These are phyloP conservation scores for Penicillium rolfsii DNA, from an alignment of 2,329 filamentous ascomycete species.

Conservation along the genomic window DNA sequence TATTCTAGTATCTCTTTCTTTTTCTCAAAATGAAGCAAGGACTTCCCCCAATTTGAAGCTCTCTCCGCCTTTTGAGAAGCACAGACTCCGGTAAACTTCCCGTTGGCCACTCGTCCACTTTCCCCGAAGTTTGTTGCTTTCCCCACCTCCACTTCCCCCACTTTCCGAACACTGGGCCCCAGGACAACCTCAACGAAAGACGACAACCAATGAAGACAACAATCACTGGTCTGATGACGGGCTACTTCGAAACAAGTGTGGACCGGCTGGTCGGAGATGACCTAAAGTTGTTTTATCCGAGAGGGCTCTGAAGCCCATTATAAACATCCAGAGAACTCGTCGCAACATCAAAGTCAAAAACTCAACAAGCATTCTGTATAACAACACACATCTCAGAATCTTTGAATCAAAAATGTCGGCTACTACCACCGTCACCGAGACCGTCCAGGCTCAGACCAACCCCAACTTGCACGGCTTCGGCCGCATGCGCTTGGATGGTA, in stretches of 20 bases:
- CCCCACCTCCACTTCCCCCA: conserved; percentile 17
- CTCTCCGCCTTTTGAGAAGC: conserved; percentile 3
- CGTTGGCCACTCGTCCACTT: not conserved
- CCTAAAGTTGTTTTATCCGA: not conserved
- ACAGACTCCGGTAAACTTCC: not conserved
- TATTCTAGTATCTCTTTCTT: not conserved
- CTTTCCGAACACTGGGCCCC: conserved; percentile 12
- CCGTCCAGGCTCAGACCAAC: not conserved
- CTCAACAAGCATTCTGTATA: not conserved
- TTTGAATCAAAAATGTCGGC: conserved; percentile 21
- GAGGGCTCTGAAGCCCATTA: not conserved
- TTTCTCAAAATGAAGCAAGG: not conserved
- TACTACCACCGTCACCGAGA: conserved; percentile 15
- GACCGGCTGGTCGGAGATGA: not conserved
- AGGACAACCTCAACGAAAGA: not conserved
- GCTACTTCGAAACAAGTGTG: not conserved
- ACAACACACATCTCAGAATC: not conserved
- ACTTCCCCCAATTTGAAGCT: not conserved
- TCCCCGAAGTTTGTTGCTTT: not conserved
- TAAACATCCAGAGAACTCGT: not conserved
- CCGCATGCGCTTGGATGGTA: conserved; percentile 28
- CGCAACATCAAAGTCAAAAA: not conserved
- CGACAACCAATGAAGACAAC: not conserved
- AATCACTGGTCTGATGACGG: not conserved
- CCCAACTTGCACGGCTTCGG: conserved; percentile 16